These are phyloP conservation scores for Hamigera avellanea DNA, from an alignment of 495 filamentous ascomycete species.

Conservation along the genomic window DNA sequence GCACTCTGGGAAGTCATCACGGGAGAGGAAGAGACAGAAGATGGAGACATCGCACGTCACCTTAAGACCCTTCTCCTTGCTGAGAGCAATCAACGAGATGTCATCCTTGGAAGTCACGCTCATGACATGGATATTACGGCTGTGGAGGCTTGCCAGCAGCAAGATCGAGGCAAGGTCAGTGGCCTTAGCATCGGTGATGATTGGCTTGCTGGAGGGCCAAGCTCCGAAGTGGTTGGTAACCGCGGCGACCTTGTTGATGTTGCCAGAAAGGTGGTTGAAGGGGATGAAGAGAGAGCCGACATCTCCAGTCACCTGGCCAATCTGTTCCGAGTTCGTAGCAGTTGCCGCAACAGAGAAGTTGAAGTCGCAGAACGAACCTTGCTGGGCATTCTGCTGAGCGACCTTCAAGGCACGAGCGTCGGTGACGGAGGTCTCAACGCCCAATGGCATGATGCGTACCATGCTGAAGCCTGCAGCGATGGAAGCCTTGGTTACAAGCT, in stretches of 20 bases:
- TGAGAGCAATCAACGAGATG: constrained; percentile 65
- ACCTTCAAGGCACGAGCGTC: constrained; percentile 60
- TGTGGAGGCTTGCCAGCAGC: constrained; percentile 70
- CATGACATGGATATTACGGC: constrained; percentile 72
- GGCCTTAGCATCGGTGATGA: constrained; percentile 77
- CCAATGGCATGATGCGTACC: constrained; percentile 73
- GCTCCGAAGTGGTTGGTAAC: constrained; percentile 71
- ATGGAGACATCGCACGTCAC: constrained; percentile 80
- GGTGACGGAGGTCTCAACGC: constrained; percentile 59
- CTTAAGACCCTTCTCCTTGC: constrained; percentile 72
- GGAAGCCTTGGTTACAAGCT: constrained; percentile 60
- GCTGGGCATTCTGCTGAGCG: constrained; percentile 64
- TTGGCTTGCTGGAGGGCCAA: constrained; percentile 73
- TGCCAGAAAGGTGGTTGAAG: constrained; percentile 77
- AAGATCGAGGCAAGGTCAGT: constrained; percentile 74
- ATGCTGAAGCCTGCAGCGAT: constrained; percentile 72
- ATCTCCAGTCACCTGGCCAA: constrained; percentile 58
- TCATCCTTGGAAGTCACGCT: constrained; percentile 76
- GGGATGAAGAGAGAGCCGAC: constrained; percentile 81
- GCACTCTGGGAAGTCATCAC: constrained; percentile 61
- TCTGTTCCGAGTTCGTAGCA: constrained; percentile 62
- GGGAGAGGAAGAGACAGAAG: constrained; percentile 69
- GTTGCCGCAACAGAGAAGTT: constrained; percentile 80
- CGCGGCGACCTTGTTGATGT: constrained; percentile 77
- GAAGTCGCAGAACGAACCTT: constrained; percentile 63